A percentile compares a stretch with the other conserved stretches of the same genome.
These are phyloP conservation scores for Pittosporum tobira DNA, from an alignment of 129 eudicot species.

Conservation along the genomic window DNA sequence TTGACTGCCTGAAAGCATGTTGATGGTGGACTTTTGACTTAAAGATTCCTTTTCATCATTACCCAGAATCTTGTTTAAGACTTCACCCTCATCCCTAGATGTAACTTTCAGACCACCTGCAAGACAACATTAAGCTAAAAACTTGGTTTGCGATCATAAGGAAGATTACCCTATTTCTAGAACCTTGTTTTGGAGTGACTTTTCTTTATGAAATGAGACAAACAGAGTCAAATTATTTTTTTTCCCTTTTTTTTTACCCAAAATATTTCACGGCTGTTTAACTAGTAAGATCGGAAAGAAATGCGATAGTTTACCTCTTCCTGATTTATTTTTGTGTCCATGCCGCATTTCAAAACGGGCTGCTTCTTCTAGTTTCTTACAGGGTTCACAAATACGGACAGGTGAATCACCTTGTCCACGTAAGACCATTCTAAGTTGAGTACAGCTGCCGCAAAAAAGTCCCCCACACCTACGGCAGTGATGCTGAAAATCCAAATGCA, in stretches of 20 bases:
- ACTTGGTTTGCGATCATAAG: background rate
- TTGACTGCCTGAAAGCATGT: constrained; percentile 15
- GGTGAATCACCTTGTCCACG: constrained; percentile 97
- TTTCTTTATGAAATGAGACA: background rate
- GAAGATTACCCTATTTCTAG: no score
- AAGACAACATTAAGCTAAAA: constrained; percentile 8
- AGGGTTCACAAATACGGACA: constrained; percentile 90
- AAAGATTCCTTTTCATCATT: constrained; percentile 26
- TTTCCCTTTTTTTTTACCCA: no score
- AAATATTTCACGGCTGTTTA: no score
- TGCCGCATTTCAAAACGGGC: constrained; percentile 75
- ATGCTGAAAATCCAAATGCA: constrained; percentile 49
- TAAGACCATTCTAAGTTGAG: constrained; percentile 67
- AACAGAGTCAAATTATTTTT: no score
- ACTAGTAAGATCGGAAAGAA: no score
- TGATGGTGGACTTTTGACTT: constrained; percentile 18
- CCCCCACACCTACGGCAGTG: constrained; percentile 96
- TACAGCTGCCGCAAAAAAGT: constrained; percentile 70
- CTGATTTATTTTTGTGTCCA: constrained; percentile 71
- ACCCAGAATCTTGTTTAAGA: constrained; percentile 33
- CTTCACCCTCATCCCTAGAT: constrained; percentile 52
- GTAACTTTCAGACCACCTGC: constrained; percentile 51
- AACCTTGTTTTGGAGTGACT: no score
- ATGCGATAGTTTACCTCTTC: constrained; percentile 42
- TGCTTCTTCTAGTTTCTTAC: constrained; percentile 90